Base-by-base conservation (phyloP, 163 green algal genomes). In the Chloromonas sp. region DNA sequence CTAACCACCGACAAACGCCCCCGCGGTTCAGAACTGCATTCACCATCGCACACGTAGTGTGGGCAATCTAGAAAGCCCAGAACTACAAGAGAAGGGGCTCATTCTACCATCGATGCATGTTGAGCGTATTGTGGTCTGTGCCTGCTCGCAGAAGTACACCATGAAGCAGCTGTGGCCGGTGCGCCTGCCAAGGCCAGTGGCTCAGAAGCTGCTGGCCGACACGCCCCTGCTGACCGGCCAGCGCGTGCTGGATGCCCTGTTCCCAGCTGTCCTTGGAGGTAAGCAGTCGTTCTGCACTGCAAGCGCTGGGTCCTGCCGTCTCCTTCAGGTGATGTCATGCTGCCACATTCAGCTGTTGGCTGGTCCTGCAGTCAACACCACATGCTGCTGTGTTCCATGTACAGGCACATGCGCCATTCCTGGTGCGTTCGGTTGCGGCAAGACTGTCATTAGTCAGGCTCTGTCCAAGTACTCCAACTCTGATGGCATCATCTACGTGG, bases 401-500 rank as follows among this genome's bases (percentile, higher is more conserved):
- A 14, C 85, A 95, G 92, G 97, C 58, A 99, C 97, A 13, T 99
- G 97, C 90, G 94, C 96, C 85, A 99, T 99, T 83, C 97, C 97
- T 8, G 97, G 97, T 70, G 97, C 97, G 2, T 99, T 99, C 87
- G 97, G 97, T 8, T 99, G 97, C 90, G 97, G 97, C 84, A 99
- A 99, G 92, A 99, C 97, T 13, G 97, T 99, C 81, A 99, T 99
- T 87, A 97, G 86, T 58, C 92, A 97, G 91, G 97, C 97, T n/a
- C 92, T 99, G 81, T 98, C 94, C 77, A 99, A 99, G 92, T 99
- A 98, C 92, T 98, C 93, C 74, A 99, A 99, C 93, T 95, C 92
- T 0, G 97, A 99, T 82, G 97, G 97, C 82, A 98, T 99, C 89
- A 98, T 99, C 87, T 99, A 99, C 87, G 97, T 99, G 36, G 96